Evolutionary conservation across 1,284 basidiomycete species (phyloP).

Genomic region (Cerioporus squamosus): DNA sequence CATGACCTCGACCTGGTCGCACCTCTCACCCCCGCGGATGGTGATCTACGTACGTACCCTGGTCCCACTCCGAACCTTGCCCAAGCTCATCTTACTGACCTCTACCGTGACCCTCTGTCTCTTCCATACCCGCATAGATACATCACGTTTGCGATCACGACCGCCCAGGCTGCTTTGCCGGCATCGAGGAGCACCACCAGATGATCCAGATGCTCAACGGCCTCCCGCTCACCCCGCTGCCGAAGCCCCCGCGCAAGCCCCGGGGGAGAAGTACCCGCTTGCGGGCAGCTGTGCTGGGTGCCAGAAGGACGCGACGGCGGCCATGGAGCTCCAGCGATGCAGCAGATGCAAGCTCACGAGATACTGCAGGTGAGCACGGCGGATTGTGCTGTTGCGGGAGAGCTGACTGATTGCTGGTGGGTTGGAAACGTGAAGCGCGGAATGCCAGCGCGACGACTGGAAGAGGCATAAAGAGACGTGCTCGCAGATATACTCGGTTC

Average conservation of each 20-base stretch:
- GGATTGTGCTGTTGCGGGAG: too few relatives aligned
- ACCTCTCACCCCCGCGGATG: slow-evolving; percentile 4
- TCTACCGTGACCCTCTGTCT: neutral
- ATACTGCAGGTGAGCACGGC: slow-evolving; percentile 2
- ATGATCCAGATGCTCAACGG: neutral
- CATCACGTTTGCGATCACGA: slow-evolving; percentile 10
- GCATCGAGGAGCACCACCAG: neutral
- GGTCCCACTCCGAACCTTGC: neutral
- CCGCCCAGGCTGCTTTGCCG: neutral
- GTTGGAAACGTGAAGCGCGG: neutral
- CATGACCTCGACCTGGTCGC: slow-evolving; percentile 2
- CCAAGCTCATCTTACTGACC: too few relatives aligned
- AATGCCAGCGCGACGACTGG: slow-evolving; percentile 22
- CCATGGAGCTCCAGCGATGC: neutral
- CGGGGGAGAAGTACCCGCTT: slow-evolving; percentile 2
- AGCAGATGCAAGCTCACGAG: slow-evolving; percentile 9
- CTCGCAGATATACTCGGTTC: slow-evolving; percentile 5
- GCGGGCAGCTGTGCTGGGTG: slow-evolving; percentile 8
- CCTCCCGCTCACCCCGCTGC: neutral
- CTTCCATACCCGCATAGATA: neutral
- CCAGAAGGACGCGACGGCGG: slow-evolving; percentile 2
- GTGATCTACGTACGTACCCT: neutral
- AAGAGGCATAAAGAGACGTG: slow-evolving; percentile 18
- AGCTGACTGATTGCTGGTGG: too few relatives aligned
- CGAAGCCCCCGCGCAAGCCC: neutral